Evolutionary conservation across 2,329 filamentous ascomycete genomes (phyloP).

Genomic region (Fusarium camptoceras): DNA sequence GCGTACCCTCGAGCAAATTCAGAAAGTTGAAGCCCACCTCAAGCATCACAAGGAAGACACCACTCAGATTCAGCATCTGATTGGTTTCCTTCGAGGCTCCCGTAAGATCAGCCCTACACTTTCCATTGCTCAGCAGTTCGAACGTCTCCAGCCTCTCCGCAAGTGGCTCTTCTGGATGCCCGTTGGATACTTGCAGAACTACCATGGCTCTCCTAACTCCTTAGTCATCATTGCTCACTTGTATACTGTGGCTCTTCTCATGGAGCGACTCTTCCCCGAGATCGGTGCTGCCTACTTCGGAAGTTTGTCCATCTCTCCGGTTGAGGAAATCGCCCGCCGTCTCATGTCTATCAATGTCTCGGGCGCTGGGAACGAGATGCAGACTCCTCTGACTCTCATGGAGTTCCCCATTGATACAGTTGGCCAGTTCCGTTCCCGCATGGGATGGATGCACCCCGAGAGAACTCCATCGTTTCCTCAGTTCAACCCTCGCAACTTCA

Average conservation of each 20-base stretch:
- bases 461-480: conserved; percentile 71
- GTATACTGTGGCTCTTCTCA: conserved; percentile 86
- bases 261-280: conserved; percentile 92
- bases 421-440: conserved; percentile 74
- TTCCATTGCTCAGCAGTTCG: conserved; percentile 86
- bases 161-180: conserved; percentile 98
- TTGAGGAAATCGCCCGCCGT: conserved; percentile 86
- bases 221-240: conserved; percentile 90
- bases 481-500: conserved; percentile 68
- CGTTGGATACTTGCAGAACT: conserved; percentile 82
- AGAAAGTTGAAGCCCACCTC: conserved; percentile 75
- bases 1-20: conserved; percentile 73
- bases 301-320: conserved; percentile 79
- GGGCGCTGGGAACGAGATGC: conserved; percentile 67
- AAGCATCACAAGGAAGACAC: conserved; percentile 77
- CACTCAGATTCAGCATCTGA: conserved; percentile 75
- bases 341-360: conserved; percentile 76
- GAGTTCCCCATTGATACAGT: conserved; percentile 78
- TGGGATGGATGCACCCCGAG: conserved; percentile 73
- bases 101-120: conserved; percentile 76
- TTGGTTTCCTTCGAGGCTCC: conserved; percentile 78
- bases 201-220: conserved; percentile 79
- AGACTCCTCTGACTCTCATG: conserved; percentile 75
- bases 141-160: conserved; percentile 86
- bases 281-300: conserved; percentile 91